Evolutionary conservation across 139 green algal genomes (phyloP).

Genomic region (Gonium pectorale): DNA sequence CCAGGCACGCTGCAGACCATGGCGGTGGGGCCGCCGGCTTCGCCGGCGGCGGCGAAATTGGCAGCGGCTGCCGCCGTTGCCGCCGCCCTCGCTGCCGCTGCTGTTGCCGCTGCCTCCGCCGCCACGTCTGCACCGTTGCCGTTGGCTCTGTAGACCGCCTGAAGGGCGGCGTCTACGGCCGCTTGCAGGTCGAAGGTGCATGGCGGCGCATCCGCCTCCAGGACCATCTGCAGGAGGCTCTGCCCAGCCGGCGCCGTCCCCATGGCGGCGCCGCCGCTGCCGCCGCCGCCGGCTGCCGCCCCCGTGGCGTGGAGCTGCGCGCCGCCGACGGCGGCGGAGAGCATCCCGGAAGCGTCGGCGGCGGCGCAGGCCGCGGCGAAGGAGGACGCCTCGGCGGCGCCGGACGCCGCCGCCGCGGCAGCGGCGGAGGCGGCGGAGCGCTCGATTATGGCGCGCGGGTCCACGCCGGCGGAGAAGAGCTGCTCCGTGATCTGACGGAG

Average conservation of each 20-base stretch:
- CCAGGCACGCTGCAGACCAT: not conserved
- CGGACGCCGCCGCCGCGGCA: not conserved
- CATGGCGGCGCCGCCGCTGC: not conserved
- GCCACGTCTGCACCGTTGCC: no score
- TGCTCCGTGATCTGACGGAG: conserved; percentile 15
- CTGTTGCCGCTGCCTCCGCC: conserved; percentile 3
- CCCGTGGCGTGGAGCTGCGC: no score
- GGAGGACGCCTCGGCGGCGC: no score
- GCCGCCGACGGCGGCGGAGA: no score
- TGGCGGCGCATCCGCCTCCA: no score
- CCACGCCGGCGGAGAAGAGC: not conserved
- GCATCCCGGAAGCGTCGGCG: no score
- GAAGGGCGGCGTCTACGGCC: not conserved
- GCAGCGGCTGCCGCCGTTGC: not conserved
- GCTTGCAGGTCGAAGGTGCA: no score
- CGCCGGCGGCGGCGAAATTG: not conserved
- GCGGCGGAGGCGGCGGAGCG: not conserved
- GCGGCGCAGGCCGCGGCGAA: not conserved
- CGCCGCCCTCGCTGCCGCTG: not conserved
- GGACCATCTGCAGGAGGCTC: no score
- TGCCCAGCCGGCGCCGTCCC: no score
- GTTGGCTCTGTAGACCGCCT: not conserved
- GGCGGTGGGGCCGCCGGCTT: not conserved
- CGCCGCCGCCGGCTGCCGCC: no score
- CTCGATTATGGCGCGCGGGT: conserved; percentile 12